phyloP scores from a whole-genome alignment of 2,329 filamentous ascomycete genomes.

The Penicillium sp. region DNA sequence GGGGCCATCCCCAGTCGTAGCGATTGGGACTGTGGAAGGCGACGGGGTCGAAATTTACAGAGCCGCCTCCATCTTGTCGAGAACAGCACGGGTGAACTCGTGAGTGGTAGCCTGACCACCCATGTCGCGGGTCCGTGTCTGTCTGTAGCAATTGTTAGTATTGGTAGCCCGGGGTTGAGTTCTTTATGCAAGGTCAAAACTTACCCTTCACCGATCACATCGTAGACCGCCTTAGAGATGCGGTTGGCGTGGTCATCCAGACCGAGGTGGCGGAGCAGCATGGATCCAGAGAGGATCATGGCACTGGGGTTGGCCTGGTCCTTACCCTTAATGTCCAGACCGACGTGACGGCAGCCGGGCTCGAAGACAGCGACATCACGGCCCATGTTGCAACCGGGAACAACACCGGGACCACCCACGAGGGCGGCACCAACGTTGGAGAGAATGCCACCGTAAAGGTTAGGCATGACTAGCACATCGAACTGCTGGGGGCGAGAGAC shows the following conservation, averaged over 20 bases:
- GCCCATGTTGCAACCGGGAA: constrained; percentile 99
- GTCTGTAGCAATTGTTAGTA: constrained; percentile 55
- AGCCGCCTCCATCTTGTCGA: constrained; percentile 87
- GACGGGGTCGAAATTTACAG: constrained; percentile 53
- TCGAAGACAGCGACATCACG: constrained; percentile 98
- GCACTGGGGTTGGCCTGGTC: constrained; percentile 98
- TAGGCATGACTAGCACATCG: constrained; percentile 99
- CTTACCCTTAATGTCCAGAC: constrained; percentile 99
- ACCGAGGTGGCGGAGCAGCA: constrained; percentile 96
- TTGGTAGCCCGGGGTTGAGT: not conserved
- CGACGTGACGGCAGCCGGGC: constrained; percentile 98
- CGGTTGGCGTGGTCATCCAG: constrained; percentile 98
- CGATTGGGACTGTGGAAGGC: constrained; percentile 21
- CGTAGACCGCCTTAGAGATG: constrained; percentile 81
- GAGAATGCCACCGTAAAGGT: constrained; percentile 97
- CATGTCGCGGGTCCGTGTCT: constrained; percentile 92
- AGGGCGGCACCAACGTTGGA: constrained; percentile 98
- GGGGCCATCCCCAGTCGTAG: constrained; percentile 31
- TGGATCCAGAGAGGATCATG: constrained; percentile 90
- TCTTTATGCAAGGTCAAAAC: no score
- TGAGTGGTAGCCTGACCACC: constrained; percentile 87
- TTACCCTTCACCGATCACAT: constrained; percentile 87
- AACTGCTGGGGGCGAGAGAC: constrained; percentile 97
- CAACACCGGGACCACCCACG: constrained; percentile 94
- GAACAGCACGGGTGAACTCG: constrained; percentile 91